phyloP scores from a whole-genome alignment of 192 early-diverging fungal genomes.

The Chytriomyces confervae region DNA sequence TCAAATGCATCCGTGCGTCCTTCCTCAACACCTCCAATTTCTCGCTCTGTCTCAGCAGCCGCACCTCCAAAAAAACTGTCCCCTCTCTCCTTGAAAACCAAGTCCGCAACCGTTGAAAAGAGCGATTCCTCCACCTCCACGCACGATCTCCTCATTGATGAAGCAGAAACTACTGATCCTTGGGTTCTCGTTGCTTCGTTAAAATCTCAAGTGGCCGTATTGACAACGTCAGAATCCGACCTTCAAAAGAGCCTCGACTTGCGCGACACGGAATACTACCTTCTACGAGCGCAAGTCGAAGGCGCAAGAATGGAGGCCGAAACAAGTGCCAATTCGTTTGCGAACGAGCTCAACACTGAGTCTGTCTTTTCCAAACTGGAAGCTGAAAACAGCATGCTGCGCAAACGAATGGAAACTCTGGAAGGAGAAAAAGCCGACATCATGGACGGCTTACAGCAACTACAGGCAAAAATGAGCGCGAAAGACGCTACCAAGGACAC shows the following conservation, averaged over 20 bases:
- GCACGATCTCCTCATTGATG: too few species aligned
- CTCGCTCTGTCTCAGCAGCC: too few species aligned
- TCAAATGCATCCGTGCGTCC: too few species aligned
- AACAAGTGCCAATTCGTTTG: not conserved
- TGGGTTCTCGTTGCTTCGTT: too few species aligned
- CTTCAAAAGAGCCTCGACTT: not conserved
- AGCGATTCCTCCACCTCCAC: too few species aligned
- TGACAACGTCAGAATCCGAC: too few species aligned
- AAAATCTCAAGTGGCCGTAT: too few species aligned
- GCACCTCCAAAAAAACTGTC: too few species aligned
- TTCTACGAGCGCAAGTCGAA: not conserved
- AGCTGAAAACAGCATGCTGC: not conserved
- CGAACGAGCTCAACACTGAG: not conserved
- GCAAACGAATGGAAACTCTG: not conserved
- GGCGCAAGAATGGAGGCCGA: not conserved
- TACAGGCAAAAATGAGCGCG: not conserved
- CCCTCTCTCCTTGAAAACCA: too few species aligned
- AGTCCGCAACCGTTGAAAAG: too few species aligned
- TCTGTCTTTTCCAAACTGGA: not conserved
- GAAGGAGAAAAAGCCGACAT: not conserved
- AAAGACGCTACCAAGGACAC: conserved; percentile 14
- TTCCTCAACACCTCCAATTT: too few species aligned
- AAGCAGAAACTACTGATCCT: too few species aligned
- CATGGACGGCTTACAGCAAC: not conserved
- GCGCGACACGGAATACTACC: not conserved